phyloP scores from a whole-genome alignment of 768 basidiomycete genomes.

The Hericium coralloides region DNA sequence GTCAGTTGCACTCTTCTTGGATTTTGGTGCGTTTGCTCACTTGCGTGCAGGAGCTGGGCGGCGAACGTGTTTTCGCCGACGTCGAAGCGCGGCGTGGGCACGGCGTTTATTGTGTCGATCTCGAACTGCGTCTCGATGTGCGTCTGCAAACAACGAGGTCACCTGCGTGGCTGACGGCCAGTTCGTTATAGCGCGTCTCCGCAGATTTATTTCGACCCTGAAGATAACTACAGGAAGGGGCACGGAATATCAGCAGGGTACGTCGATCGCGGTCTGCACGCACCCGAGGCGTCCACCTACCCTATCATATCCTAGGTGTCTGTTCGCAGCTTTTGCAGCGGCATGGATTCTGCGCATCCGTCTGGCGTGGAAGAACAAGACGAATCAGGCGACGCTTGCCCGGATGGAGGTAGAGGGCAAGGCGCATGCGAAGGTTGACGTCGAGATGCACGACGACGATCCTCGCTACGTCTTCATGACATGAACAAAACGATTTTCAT shows the following conservation, averaged over 20 bases:
- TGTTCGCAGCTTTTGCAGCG: constrained; percentile 32
- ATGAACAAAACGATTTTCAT: background rate
- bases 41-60: constrained; percentile 44
- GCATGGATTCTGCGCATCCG: constrained; percentile 38
- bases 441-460: background rate
- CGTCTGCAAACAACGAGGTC: constrained; percentile 10
- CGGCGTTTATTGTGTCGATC: constrained; percentile 51
- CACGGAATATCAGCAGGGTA: constrained; percentile 50
- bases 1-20: constrained; percentile 23
- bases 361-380: constrained; percentile 33
- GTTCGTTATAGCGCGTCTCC: constrained; percentile 35
- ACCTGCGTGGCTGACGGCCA: background rate
- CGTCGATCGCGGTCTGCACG: background rate
- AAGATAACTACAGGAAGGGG: constrained; percentile 41
- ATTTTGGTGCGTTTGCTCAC: background rate
- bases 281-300: background rate
- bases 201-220: constrained; percentile 47
- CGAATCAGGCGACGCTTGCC: constrained; percentile 25
- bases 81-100: constrained; percentile 51
- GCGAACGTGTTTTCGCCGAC: constrained; percentile 51
- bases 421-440: background rate
- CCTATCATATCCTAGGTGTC: constrained; percentile 24
- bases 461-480: background rate
- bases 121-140: constrained; percentile 52
- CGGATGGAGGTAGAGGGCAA: constrained; percentile 22